phyloP scores from a whole-genome alignment of 306 rosid genomes.

The Dicorynia guianensis region DNA sequence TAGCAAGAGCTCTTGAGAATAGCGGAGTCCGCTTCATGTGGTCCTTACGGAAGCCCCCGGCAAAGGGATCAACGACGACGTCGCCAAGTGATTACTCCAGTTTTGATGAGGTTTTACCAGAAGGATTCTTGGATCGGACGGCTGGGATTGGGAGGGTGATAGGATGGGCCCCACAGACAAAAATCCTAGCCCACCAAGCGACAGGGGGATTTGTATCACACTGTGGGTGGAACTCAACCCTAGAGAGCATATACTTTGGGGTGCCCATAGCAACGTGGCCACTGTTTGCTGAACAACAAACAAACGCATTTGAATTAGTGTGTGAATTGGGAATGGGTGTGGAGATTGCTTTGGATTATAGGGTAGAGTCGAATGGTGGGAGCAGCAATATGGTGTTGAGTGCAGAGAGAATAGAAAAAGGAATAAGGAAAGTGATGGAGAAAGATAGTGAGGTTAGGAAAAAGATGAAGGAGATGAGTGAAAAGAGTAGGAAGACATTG shows the following conservation, averaged over 20 bases:
- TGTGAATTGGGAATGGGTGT: constrained; percentile 48
- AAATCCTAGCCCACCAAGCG: constrained; percentile 53
- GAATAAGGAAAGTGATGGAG: constrained; percentile 48
- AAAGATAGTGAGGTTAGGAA: constrained; percentile 39
- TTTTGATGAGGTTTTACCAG: constrained; percentile 32
- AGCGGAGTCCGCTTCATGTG: constrained; percentile 46
- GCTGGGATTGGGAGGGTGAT: constrained; percentile 45
- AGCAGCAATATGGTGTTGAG: not conserved
- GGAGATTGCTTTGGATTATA: constrained; percentile 43
- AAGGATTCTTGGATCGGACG: constrained; percentile 65
- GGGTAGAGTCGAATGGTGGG: not conserved
- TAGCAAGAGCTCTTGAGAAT: constrained; percentile 39
- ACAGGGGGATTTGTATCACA: constrained; percentile 59
- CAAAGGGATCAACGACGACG: not conserved
- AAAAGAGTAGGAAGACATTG: constrained; percentile 38
- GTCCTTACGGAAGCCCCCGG: constrained; percentile 53
- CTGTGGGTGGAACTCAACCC: constrained; percentile 67
- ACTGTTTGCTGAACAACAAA: constrained; percentile 56
- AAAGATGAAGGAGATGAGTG: constrained; percentile 42
- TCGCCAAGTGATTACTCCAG: constrained; percentile 10
- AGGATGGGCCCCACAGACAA: constrained; percentile 70
- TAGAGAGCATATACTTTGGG: constrained; percentile 60
- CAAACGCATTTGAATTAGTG: constrained; percentile 52
- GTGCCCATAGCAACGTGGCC: constrained; percentile 72
- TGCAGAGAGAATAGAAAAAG: constrained; percentile 47